Evolutionary conservation across 2,329 filamentous ascomycete species (phyloP).

Genomic region (Neoscytalidium dimidiatum): DNA sequence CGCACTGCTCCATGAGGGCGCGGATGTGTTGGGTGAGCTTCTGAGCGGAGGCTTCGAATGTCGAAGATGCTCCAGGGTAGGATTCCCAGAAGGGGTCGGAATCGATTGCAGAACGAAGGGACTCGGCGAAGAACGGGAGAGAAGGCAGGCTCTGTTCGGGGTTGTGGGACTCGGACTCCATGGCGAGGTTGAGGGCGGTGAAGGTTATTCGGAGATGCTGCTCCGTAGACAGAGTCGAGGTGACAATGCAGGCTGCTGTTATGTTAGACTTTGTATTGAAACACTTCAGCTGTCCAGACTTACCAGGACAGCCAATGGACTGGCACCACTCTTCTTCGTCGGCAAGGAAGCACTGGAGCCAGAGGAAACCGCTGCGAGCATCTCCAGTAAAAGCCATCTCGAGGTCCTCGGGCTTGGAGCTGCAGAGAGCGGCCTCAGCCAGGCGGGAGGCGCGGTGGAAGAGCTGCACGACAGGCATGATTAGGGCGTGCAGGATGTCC

Average conservation of each 20-base stretch:
- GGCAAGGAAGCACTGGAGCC: constrained; percentile 59
- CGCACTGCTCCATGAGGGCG: constrained; percentile 48
- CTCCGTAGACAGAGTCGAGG: constrained; percentile 48
- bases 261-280: constrained; percentile 22
- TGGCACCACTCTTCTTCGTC: constrained; percentile 61
- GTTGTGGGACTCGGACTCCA: constrained; percentile 34
- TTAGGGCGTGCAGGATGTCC: constrained; percentile 60
- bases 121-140: constrained; percentile 26
- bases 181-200: constrained; percentile 50
- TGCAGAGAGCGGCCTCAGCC: constrained; percentile 52
- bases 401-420: constrained; percentile 51
- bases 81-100: constrained; percentile 47
- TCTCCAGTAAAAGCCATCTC: constrained; percentile 60
- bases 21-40: constrained; percentile 47
- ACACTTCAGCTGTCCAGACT: neutral
- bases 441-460: constrained; percentile 57
- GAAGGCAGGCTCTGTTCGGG: constrained; percentile 29
- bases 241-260: constrained; percentile 44
- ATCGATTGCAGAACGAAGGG: constrained; percentile 42
- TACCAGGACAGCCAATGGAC: constrained; percentile 56
- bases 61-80: constrained; percentile 42
- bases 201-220: constrained; percentile 50
- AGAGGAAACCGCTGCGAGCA: constrained; percentile 59
- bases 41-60: constrained; percentile 45
- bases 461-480: constrained; percentile 60